A percentile compares a stretch with the other conserved stretches of the same genome.
phyloP scores from a whole-genome alignment of 257 asterid genomes.

The Fraxinus americana region DNA sequence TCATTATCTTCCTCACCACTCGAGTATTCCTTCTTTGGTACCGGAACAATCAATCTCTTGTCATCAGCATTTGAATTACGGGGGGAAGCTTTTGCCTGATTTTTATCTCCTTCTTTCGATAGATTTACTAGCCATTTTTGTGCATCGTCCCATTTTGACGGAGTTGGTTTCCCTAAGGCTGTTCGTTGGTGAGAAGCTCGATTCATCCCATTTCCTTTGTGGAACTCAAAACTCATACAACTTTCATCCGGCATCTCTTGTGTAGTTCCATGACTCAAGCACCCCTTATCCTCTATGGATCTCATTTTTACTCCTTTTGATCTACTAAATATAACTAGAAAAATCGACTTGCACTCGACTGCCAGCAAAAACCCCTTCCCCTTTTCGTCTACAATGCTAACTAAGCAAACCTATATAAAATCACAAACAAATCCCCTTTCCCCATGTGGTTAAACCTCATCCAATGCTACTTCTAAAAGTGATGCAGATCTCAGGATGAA shows the following conservation, averaged over 20 bases:
- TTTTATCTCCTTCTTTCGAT: constrained; percentile 65
- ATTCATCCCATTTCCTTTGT: constrained; percentile 44
- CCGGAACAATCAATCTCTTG: constrained; percentile 68
- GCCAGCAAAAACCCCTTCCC: constrained; percentile 9
- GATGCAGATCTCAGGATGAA: constrained; percentile 29
- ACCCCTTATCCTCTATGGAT: constrained; percentile 78
- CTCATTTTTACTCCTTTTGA: constrained; percentile 44
- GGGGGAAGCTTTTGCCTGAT: constrained; percentile 60
- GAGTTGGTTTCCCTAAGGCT: constrained; percentile 77
- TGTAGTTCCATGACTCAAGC: constrained; percentile 50
- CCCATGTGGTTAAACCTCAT: background rate
- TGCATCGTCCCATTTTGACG: constrained; percentile 98
- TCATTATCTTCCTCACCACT: constrained; percentile 45
- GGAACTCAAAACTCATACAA: constrained; percentile 62
- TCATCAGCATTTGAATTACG: constrained; percentile 95
- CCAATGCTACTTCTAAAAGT: constrained; percentile 1
- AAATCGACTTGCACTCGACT: too few relatives aligned
- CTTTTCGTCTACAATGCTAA: constrained; percentile 2
- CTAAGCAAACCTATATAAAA: background rate
- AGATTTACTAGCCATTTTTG: constrained; percentile 95
- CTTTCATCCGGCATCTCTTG: constrained; percentile 46
- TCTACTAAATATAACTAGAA: constrained; percentile 3
- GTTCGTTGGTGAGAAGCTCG: constrained; percentile 63
- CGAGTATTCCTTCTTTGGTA: constrained; percentile 52
- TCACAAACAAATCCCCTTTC: too few relatives aligned